A percentile compares a stretch with the other conserved stretches of the same genome.
phyloP scores from a whole-genome alignment of 192 early-diverging fungal species.

The Ramicandelaber brevisporus region DNA sequence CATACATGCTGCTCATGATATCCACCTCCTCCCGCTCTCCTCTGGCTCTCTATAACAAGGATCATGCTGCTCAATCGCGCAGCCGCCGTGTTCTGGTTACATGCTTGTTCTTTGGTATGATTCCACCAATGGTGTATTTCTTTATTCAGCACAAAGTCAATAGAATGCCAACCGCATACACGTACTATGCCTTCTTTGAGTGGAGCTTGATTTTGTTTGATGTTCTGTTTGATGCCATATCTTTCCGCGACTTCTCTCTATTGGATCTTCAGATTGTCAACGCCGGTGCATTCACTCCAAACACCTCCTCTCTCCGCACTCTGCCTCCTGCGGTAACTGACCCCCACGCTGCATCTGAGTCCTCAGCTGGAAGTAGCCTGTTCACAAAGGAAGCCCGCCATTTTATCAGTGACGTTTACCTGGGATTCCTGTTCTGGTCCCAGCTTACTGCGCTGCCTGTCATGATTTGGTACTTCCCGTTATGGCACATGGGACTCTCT shows the following conservation, averaged over 20 bases:
- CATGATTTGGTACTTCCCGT: constrained; percentile 56
- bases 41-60: constrained; percentile 9
- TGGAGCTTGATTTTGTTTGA: constrained; percentile 60
- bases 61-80: constrained; percentile 13
- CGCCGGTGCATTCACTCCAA: background rate
- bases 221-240: constrained; percentile 47
- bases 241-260: constrained; percentile 32
- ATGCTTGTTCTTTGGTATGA: constrained; percentile 34
- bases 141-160: constrained; percentile 59
- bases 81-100: constrained; percentile 18
- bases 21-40: constrained; percentile 16
- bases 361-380: too few species aligned
- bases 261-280: constrained; percentile 7
- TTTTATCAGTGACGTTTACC: constrained; percentile 37
- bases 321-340: constrained; percentile 19
- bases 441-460: constrained; percentile 42
- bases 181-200: constrained; percentile 58
- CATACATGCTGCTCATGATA: constrained; percentile 39
- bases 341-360: too few species aligned
- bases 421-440: constrained; percentile 61
- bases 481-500: constrained; percentile 68
- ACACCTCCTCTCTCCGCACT: constrained; percentile 21
- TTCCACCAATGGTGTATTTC: constrained; percentile 51
- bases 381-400: too few species aligned
- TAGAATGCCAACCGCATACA: constrained; percentile 46